Conservation (phyloP, 192 early-diverging fungal genomes). For the Rhizoclosmatium sp. region DNA sequence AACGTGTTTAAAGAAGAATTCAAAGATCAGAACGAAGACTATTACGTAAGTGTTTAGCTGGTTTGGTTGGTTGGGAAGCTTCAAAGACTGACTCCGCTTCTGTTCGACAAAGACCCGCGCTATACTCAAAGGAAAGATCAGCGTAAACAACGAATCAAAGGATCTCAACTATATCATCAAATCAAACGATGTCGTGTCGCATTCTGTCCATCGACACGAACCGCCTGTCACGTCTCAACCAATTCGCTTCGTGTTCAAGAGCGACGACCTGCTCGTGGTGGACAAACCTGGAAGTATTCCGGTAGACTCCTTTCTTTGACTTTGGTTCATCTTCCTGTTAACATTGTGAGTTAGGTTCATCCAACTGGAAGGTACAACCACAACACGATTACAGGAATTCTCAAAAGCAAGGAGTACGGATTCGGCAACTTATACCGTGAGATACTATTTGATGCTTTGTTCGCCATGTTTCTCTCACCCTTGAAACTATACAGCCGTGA, state of each 20-base stretch:
- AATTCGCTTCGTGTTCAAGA: constrained; percentile 69
- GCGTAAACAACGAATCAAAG: constrained; percentile 73
- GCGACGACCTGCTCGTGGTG: constrained; percentile 78
- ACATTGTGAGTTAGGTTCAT: constrained; percentile 59
- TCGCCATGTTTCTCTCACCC: not conserved
- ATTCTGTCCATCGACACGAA: constrained; percentile 93
- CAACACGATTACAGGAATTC: constrained; percentile 68
- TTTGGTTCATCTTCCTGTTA: not conserved
- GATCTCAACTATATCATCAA: constrained; percentile 67
- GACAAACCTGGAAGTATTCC: constrained; percentile 93
- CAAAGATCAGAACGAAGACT: constrained; percentile 76
- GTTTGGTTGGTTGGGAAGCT: not conserved
- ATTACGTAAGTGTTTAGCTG: constrained; percentile 69
- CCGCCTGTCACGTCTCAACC: constrained; percentile 79
- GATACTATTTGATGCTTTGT: constrained; percentile 6
- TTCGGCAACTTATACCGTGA: constrained; percentile 44
- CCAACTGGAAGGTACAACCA: constrained; percentile 87
- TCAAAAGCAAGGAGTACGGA: constrained; percentile 39
- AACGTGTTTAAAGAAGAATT: constrained; percentile 90
- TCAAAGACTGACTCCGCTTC: not conserved
- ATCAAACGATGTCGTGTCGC: constrained; percentile 82
- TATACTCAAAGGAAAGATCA: constrained; percentile 83
- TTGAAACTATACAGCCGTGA: constrained; percentile 65
- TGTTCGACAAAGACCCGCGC: constrained; percentile 57
- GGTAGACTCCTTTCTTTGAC: constrained; percentile 48